Evolutionary conservation across 2,329 filamentous ascomycete species (phyloP).

Genomic region (Chrysoporthe austroafricana): DNA sequence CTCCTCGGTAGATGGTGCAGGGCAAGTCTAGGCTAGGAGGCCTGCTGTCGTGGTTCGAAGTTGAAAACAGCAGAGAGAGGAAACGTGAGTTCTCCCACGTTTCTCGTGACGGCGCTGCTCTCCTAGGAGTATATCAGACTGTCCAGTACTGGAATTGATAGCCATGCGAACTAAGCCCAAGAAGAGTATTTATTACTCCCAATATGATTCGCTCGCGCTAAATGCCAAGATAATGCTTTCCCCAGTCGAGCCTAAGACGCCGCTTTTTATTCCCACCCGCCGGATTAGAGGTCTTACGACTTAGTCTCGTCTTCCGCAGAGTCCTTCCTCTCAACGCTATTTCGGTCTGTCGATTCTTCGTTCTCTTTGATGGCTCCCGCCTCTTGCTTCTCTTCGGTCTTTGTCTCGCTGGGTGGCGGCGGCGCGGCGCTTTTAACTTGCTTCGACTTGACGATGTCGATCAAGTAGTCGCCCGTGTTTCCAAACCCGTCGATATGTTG

Average conservation of each 20-base stretch:
- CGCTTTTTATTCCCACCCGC: neutral
- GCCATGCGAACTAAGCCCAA: slow-evolving; percentile 7
- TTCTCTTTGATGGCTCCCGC: slow-evolving; percentile 12
- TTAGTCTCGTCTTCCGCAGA: slow-evolving; percentile 9
- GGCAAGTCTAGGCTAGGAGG: slow-evolving; percentile 1
- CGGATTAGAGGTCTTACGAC: neutral
- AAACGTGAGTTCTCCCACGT: neutral
- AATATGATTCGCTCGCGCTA: slow-evolving; percentile 18
- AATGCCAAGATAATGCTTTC: slow-evolving; percentile 10
- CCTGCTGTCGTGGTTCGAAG: slow-evolving; percentile 11
- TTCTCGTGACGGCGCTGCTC: neutral
- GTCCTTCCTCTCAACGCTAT: slow-evolving; percentile 11
- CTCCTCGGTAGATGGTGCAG: neutral
- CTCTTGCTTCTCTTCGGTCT: slow-evolving; percentile 30
- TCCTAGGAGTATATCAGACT: neutral
- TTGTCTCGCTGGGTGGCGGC: slow-evolving; percentile 26
- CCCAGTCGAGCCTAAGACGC: neutral
- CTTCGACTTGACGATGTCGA: slow-evolving; percentile 67
- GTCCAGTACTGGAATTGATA: neutral
- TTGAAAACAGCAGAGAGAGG: neutral
- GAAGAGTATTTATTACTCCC: slow-evolving; percentile 18
- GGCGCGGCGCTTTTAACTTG: slow-evolving; percentile 39
- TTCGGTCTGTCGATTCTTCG: neutral
- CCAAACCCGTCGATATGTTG: slow-evolving; percentile 79
- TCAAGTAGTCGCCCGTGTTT: slow-evolving; percentile 71